Base-by-base conservation (phyloP, 1,284 basidiomycete species). In the Pisolithus thermaeus region DNA sequence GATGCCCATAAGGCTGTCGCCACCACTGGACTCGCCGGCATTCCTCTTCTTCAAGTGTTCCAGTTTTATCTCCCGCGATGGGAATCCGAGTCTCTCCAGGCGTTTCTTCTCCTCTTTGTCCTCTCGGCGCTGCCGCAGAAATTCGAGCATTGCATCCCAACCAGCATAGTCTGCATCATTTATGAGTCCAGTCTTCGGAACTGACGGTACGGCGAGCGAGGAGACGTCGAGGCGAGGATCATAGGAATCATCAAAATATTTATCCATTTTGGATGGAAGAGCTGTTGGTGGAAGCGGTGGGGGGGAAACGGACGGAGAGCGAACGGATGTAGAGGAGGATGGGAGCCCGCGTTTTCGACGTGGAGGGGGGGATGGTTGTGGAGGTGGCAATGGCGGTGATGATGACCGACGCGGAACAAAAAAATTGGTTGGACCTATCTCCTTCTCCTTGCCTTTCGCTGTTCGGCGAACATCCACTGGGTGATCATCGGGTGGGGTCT, bases 191-290 rank as follows among this genome's bases (percentile, higher is more conserved):
- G 87, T 85, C 3, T 81, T 75, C 0, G 91, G 90, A 4, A 91
- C 77, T 16, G 76, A 71, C 7, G 86, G 89, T 4, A 75, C 67
- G 12, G 79, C 63, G n/a, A 92, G 76, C 16, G 87, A 83, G 1
- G 85, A 80, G 28, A 90, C 78, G 67, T 97, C 93, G 4, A 96
- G 73, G 1, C 87, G 81, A 1, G 93, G 93, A 66, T 97, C 93
- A 63, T 97, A 97, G 2, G 79, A 78, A 28, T 80, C 75, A 47
- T 86, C 79, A 56, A 97, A 97, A 72, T 97, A 97, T 62, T 89
- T 90, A 73, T 97, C 93, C 94, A 97, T 97, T 70, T 96, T 95
- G 38, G 88, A 86, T 0, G 84, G 80, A 4, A 80, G 70, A 47
- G 73, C 74, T 7, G 73, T 64, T 7, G 73, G 72, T n/a, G 75